A percentile compares a stretch with the other conserved stretches of the same genome.
Conservation (phyloP, 306 rosid species). For the Geum urbanum region DNA sequence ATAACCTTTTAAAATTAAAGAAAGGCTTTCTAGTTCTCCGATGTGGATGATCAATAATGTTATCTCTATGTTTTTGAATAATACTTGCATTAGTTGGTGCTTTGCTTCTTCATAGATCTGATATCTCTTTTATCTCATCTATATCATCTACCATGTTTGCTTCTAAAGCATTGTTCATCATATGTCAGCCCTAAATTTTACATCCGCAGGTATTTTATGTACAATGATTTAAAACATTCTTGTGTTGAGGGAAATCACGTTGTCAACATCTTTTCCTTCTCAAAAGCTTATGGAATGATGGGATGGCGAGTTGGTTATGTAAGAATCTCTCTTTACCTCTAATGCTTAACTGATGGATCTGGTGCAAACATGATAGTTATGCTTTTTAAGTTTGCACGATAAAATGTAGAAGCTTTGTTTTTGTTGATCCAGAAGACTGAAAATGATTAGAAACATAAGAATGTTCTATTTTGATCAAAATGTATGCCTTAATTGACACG, state of each 20-base stretch:
- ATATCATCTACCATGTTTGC: constrained; percentile 4
- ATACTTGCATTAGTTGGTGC: not conserved
- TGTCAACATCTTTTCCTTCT: constrained; percentile 85
- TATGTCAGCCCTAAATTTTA: not conserved
- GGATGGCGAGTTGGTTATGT: constrained; percentile 99
- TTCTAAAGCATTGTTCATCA: not conserved
- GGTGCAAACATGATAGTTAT: not conserved
- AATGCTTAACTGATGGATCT: not conserved
- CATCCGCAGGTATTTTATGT: constrained; percentile 87
- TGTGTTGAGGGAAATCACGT: constrained; percentile 88
- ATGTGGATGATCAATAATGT: not conserved
- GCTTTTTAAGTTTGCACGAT: not conserved
- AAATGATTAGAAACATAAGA: not conserved
- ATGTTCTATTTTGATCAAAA: too few relatives aligned
- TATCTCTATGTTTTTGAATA: not conserved
- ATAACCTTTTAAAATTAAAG: not conserved
- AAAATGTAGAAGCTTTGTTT: not conserved
- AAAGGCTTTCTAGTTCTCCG: not conserved
- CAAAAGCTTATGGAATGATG: constrained; percentile 99
- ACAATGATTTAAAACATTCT: constrained; percentile 68
- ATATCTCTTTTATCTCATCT: not conserved
- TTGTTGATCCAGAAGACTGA: not conserved
- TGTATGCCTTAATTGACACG: too few relatives aligned
- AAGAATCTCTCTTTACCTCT: constrained; percentile 27
- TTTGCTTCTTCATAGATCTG: not conserved